A percentile compares a stretch with the other conserved stretches of the same genome.
Conservation (phyloP, 345 rosid genomes). For the Camelina sativa region DNA sequence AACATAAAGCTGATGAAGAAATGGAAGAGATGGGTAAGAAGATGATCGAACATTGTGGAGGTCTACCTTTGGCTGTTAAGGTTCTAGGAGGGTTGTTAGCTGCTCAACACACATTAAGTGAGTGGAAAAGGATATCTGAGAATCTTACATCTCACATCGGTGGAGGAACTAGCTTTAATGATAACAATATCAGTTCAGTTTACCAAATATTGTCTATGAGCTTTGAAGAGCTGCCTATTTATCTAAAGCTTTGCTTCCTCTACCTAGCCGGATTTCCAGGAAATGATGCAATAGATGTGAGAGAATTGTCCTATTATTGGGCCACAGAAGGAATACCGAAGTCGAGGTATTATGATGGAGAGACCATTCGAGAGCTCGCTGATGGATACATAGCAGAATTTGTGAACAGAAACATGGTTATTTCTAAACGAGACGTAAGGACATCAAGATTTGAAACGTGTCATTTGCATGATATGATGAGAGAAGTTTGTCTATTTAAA, state of each 20-base stretch:
- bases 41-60: slow-evolving; percentile 27
- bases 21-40: slow-evolving; percentile 17
- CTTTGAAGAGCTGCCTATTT: slow-evolving; percentile 14
- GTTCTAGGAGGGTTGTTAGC: slow-evolving; percentile 18
- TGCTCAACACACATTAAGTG: neutral
- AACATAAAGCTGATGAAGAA: neutral
- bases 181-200: neutral
- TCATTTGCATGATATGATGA: slow-evolving; percentile 32
- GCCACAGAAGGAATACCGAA: slow-evolving; percentile 47
- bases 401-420: slow-evolving; percentile 43
- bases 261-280: slow-evolving; percentile 31
- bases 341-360: neutral
- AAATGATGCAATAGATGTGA: slow-evolving; percentile 30
- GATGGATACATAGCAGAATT: slow-evolving; percentile 40
- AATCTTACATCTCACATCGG: neutral
- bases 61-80: slow-evolving; percentile 13
- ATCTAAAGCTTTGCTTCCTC: slow-evolving; percentile 32
- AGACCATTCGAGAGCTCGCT: slow-evolving; percentile 17
- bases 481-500: slow-evolving; percentile 26
- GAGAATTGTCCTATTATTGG: slow-evolving; percentile 44
- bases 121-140: slow-evolving; percentile 5
- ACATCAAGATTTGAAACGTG: neutral
- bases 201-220: neutral
- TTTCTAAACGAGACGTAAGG: neutral
- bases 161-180: neutral